These are phyloP conservation scores for Gymnopilus junonius DNA, from an alignment of 768 basidiomycete species.

Conservation along the genomic window DNA sequence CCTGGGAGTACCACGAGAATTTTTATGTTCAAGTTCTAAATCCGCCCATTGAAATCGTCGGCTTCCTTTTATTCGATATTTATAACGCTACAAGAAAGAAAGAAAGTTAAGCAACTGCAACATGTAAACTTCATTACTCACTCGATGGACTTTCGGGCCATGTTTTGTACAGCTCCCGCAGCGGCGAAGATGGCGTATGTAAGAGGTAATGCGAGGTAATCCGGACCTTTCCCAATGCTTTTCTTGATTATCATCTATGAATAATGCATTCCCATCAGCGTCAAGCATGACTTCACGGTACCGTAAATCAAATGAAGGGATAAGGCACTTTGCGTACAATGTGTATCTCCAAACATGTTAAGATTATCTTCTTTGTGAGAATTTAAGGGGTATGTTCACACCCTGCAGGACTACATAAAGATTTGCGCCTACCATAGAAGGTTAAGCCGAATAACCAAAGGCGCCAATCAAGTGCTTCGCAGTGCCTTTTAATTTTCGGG, in stretches of 20 bases:
- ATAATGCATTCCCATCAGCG: neutral
- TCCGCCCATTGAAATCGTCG: neutral
- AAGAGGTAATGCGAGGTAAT: neutral
- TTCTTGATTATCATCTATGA: neutral
- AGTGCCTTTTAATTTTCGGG: neutral
- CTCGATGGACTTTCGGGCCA: neutral
- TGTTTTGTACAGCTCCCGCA: neutral
- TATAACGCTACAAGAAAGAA: neutral
- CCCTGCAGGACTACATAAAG: neutral
- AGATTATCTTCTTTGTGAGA: neutral
- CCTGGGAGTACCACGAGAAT: neutral
- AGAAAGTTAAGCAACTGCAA: neutral
- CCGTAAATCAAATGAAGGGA: neutral
- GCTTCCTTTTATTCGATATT: neutral
- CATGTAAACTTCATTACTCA: neutral
- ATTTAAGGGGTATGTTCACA: neutral
- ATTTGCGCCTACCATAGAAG: neutral
- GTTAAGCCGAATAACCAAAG: neutral
- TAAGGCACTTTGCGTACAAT: neutral
- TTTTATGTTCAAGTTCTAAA: neutral
- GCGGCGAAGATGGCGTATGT: neutral
- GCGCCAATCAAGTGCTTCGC: neutral
- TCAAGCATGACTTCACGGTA: neutral
- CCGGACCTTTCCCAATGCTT: slow-evolving; percentile 1
- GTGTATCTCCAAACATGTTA: neutral